Evolutionary conservation across 2,329 filamentous ascomycete genomes (phyloP), one percentile per base, ranked within the genome.

Genomic region (Claviceps capensis): DNA sequence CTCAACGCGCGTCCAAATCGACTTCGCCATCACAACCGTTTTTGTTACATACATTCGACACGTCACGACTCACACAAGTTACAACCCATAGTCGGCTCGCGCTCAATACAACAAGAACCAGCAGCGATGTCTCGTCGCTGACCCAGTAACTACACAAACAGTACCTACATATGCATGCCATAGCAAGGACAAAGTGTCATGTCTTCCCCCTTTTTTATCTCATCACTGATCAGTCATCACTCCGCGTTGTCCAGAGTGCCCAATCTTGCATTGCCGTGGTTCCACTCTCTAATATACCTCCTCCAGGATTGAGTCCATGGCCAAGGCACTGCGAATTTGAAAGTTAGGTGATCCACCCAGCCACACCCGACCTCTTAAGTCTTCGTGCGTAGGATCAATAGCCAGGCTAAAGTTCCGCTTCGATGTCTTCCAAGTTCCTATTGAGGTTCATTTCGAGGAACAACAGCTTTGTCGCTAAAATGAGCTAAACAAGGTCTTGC

Each of bases 331-430:
- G 40, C 48, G 6, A 22, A 22, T 22, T 22, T 22, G 22, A 37
- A 37, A 40, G 17, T 17, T 13, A 22, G 23, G 22, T 45, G 9
- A 23, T 45, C 13, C 41, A 50, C 17, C 23, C n/a, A 37, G 45
- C 26, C 43, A 30, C 16, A 23, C 23, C 17, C 23, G n/a, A 34
- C 30, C 30, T 34, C 30, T 19, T 19, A 3, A 19, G 19, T 19
- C 19, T 11, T 34, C 30, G 30, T 34, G 30, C 16, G 16, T 17
- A 45, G 6, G 44, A 47, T n/a, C 4, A 47, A 36, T 47, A 62
- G 23, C 63, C 64, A 62, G 63, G 62, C 62, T 65, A 59, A 23
- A 42, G 59, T 64, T 64, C 63, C 63, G 63, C 55, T 46, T 11
- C 14, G 30, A 34, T 34, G 8, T 34, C 30, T 34, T 34, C 30